Percentiles rank a stretch among this genome's conserved stretches.
Evolutionary conservation across 495 filamentous ascomycete genomes (phyloP).

Genomic region (Aspergillus ostianus): DNA sequence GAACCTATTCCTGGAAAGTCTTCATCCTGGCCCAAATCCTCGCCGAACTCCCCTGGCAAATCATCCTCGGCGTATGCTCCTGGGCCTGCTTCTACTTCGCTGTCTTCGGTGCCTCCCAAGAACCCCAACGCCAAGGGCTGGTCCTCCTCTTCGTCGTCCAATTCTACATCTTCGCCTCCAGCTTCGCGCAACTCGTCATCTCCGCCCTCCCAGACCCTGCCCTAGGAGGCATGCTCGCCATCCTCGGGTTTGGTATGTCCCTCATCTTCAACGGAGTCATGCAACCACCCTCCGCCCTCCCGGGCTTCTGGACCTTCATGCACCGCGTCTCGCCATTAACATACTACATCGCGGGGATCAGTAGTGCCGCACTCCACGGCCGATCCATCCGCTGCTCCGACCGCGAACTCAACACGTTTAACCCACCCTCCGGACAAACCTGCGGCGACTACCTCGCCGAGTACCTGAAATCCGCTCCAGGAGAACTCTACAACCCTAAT

Average conservation of each 20-base stretch:
- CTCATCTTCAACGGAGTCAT: constrained; percentile 60
- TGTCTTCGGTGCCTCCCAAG: constrained; percentile 34
- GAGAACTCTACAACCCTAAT: constrained; percentile 50
- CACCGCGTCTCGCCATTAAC: constrained; percentile 68
- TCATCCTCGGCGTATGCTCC: constrained; percentile 39
- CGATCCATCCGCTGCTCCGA: constrained; percentile 50
- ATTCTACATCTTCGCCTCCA: constrained; percentile 43
- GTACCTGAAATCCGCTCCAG: constrained; percentile 45
- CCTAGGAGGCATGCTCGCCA: constrained; percentile 51
- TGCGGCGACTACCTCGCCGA: constrained; percentile 55
- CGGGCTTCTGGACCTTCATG: constrained; percentile 76
- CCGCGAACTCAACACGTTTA: constrained; percentile 54
- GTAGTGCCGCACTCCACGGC: constrained; percentile 54
- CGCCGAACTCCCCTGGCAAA: constrained; percentile 51
- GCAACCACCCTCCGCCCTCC: constrained; percentile 53
- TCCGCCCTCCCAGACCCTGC: constrained; percentile 52
- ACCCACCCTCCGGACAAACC: constrained; percentile 45
- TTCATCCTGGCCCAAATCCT: constrained; percentile 50
- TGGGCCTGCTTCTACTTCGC: constrained; percentile 52
- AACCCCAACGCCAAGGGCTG: constrained; percentile 44
- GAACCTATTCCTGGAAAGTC: constrained; percentile 53
- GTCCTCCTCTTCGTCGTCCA: constrained; percentile 52
- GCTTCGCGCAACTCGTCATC: constrained; percentile 55
- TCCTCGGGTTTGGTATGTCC: constrained; percentile 53
- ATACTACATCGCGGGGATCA: constrained; percentile 59